These are phyloP conservation scores for Fusarium sp. DNA, from an alignment of 2,329 filamentous ascomycete genomes.

Conservation along the genomic window DNA sequence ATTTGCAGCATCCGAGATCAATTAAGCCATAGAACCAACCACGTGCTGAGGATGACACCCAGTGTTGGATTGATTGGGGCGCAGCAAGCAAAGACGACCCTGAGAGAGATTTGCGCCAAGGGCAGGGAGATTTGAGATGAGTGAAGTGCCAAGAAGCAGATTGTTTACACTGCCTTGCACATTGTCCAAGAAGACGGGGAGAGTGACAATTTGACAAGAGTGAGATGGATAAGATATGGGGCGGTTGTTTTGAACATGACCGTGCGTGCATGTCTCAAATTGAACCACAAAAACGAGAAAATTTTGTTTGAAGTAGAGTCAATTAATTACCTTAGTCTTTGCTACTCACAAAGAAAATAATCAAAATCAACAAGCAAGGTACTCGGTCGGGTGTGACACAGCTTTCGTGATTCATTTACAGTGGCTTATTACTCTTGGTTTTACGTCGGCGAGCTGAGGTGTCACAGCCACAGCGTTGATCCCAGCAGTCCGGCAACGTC, in stretches of 20 bases:
- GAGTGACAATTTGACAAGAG: conserved; percentile 9
- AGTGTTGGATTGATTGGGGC: conserved; percentile 27
- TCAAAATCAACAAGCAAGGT: not conserved
- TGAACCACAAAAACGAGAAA: not conserved
- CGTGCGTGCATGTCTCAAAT: conserved; percentile 1
- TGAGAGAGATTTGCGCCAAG: conserved; percentile 38
- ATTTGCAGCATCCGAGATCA: conserved; percentile 12
- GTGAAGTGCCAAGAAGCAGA: conserved; percentile 33
- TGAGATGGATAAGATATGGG: not conserved
- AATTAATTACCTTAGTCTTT: no score
- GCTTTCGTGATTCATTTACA: not conserved
- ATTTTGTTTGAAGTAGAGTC: no score
- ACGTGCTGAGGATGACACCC: conserved; percentile 34
- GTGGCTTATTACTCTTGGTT: conserved; percentile 1
- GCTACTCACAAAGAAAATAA: no score
- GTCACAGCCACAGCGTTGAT: conserved; percentile 12
- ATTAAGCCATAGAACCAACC: conserved; percentile 29
- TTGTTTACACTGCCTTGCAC: conserved; percentile 23
- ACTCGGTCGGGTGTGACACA: not conserved
- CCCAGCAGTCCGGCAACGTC: conserved; percentile 27
- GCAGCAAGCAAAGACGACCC: conserved; percentile 31
- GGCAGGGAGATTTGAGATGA: conserved; percentile 15
- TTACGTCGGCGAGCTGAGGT: not conserved
- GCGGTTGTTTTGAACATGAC: not conserved
- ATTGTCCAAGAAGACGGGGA: conserved; percentile 8